These are phyloP conservation scores for Corynespora cassiicola DNA, from an alignment of 2,329 filamentous ascomycete species.

Conservation along the genomic window DNA sequence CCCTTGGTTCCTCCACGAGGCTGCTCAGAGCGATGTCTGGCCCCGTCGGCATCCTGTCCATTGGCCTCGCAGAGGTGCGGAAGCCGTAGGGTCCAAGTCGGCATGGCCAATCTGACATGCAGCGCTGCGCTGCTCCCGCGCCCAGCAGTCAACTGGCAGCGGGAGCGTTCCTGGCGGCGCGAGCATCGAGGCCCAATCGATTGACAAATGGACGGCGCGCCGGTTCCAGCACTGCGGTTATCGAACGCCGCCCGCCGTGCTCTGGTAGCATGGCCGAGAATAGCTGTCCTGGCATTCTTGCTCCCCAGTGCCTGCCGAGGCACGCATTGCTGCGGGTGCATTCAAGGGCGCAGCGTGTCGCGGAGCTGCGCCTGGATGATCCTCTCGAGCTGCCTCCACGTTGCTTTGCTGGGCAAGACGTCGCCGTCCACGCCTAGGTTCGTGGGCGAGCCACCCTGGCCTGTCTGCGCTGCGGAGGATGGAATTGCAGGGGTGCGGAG, in stretches of 20 bases:
- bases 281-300: too few relatives aligned
- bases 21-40: neutral
- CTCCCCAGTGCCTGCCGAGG: too few relatives aligned
- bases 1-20: slow-evolving; percentile 5
- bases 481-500: slow-evolving; percentile 4
- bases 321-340: too few relatives aligned
- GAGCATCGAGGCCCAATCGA: slow-evolving; percentile 14
- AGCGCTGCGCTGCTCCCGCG: too few relatives aligned
- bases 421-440: too few relatives aligned
- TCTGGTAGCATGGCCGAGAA: too few relatives aligned
- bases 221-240: slow-evolving; percentile 8
- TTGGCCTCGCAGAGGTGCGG: neutral
- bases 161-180: slow-evolving; percentile 19
- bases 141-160: slow-evolving; percentile 12
- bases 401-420: too few relatives aligned
- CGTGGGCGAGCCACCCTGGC: neutral
- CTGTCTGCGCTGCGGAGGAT: neutral
- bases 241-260: too few relatives aligned
- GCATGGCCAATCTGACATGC: slow-evolving; percentile 10
- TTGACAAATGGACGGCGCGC: slow-evolving; percentile 12
- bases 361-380: too few relatives aligned
- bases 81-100: neutral
- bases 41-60: slow-evolving; percentile 3
- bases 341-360: too few relatives aligned
- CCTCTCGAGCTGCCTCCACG: too few relatives aligned